phyloP scores from a whole-genome alignment of 2,329 filamentous ascomycete genomes.

The Aspergillus puulaauensis region DNA sequence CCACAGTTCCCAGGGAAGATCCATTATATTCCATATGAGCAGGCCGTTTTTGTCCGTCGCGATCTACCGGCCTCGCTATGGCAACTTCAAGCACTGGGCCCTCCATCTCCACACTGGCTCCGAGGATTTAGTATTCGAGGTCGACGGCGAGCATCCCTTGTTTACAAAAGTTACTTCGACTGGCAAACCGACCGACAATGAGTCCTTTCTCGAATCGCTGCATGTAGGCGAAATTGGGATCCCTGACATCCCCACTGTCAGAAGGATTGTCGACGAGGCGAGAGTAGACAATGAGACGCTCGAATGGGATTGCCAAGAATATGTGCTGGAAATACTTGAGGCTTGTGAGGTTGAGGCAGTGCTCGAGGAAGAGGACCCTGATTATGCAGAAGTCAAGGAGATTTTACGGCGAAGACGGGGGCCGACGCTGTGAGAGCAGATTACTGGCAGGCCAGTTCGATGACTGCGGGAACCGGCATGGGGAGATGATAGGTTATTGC shows the following conservation, averaged over 20 bases:
- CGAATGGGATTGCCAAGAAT: conserved; percentile 26
- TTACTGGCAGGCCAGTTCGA: conserved; percentile 39
- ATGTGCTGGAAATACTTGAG: conserved; percentile 23
- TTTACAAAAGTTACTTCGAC: conserved; percentile 14
- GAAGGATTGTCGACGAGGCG: conserved; percentile 8
- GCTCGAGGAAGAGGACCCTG: conserved; percentile 16
- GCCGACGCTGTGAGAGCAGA: conserved; percentile 6
- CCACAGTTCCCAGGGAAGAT: not conserved
- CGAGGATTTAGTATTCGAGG: conserved; percentile 20
- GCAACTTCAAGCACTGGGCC: conserved; percentile 25
- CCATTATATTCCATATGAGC: not conserved
- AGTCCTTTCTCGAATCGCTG: conserved; percentile 12
- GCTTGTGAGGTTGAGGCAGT: conserved; percentile 16
- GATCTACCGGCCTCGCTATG: conserved; percentile 17
- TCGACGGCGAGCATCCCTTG: conserved; percentile 20
- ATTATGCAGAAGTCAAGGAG: conserved; percentile 18
- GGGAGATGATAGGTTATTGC: no score
- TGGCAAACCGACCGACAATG: conserved; percentile 11
- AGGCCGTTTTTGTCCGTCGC: conserved; percentile 8
- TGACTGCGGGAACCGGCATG: conserved; percentile 49
- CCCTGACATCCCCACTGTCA: conserved; percentile 12
- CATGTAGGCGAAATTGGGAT: conserved; percentile 13
- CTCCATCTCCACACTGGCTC: conserved; percentile 19
- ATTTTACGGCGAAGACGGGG: conserved; percentile 15
- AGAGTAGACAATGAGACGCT: conserved; percentile 22